Conservation (phyloP, 2,329 filamentous ascomycete genomes). For the Onygenales sp. region DNA sequence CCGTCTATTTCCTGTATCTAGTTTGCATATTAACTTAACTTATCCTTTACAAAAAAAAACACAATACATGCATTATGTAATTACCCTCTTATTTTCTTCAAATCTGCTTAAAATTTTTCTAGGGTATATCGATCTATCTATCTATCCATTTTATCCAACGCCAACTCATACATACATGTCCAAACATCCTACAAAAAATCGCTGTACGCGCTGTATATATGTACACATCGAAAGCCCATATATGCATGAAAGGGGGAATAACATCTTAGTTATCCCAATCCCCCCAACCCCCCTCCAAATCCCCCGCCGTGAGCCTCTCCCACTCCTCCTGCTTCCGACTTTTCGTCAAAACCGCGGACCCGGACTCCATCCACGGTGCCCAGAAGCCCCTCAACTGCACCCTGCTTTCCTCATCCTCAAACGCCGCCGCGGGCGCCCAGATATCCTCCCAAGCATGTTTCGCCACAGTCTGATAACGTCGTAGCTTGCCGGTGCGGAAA, state of each 20-base stretch:
- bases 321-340: background rate
- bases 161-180: too few species aligned
- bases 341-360: background rate
- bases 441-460: slow-evolving; percentile 10
- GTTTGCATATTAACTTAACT: too few species aligned
- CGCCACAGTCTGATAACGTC: slow-evolving; percentile 5
- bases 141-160: too few species aligned
- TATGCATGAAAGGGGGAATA: background rate
- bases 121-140: too few species aligned
- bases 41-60: too few species aligned
- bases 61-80: too few species aligned
- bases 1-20: too few species aligned
- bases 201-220: too few species aligned
- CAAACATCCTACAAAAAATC: too few species aligned
- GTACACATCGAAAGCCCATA: too few species aligned
- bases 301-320: background rate
- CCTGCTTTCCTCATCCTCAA: background rate
- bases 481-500: slow-evolving; percentile 8
- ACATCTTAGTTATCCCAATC: background rate
- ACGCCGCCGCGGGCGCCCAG: slow-evolving; percentile 3
- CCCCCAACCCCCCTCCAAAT: background rate
- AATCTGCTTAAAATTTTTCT: too few species aligned
- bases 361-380: background rate
- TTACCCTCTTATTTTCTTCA: too few species aligned
- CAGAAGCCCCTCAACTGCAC: background rate